These are phyloP conservation scores for Lippia alba DNA, from an alignment of 305 asterid species.

Conservation along the genomic window DNA sequence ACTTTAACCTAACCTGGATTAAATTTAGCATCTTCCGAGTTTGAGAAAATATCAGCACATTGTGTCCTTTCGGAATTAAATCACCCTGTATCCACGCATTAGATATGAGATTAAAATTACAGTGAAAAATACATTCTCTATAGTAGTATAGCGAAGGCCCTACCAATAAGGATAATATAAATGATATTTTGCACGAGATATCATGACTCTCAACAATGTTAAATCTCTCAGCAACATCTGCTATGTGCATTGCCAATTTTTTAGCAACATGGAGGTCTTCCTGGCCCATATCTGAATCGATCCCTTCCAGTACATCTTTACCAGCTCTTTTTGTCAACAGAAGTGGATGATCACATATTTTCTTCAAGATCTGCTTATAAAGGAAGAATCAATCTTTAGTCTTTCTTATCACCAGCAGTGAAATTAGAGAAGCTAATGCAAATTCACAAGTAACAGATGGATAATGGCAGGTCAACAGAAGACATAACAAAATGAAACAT, in stretches of 20 bases:
- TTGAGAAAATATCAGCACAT: slow-evolving; percentile 94
- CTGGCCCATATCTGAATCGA: slow-evolving; percentile 68
- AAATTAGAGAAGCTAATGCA: neutral
- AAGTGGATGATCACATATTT: slow-evolving; percentile 96
- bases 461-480: neutral
- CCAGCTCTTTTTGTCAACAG: slow-evolving; percentile 96
- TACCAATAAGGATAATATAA: slow-evolving; percentile 79
- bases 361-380: slow-evolving; percentile 76
- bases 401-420: neutral
- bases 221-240: slow-evolving; percentile 80
- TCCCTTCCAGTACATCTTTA: slow-evolving; percentile 94
- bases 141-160: slow-evolving; percentile 28
- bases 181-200: slow-evolving; percentile 86
- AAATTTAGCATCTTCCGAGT: slow-evolving; percentile 91
- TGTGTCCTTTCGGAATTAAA: slow-evolving; percentile 85
- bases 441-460: neutral
- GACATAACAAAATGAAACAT: neutral
- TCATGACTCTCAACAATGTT: slow-evolving; percentile 69
- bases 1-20: slow-evolving; percentile 65
- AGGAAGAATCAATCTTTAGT: slow-evolving; percentile 11
- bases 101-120: slow-evolving; percentile 21
- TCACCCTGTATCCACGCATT: slow-evolving; percentile 60
- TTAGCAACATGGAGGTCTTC: slow-evolving; percentile 84
- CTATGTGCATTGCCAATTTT: slow-evolving; percentile 87
- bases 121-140: slow-evolving; percentile 13